Percentiles rank a stretch among this genome's conserved stretches.
These are phyloP conservation scores for Leccinum variicolor DNA, from an alignment of 768 basidiomycete genomes.

Conservation along the genomic window DNA sequence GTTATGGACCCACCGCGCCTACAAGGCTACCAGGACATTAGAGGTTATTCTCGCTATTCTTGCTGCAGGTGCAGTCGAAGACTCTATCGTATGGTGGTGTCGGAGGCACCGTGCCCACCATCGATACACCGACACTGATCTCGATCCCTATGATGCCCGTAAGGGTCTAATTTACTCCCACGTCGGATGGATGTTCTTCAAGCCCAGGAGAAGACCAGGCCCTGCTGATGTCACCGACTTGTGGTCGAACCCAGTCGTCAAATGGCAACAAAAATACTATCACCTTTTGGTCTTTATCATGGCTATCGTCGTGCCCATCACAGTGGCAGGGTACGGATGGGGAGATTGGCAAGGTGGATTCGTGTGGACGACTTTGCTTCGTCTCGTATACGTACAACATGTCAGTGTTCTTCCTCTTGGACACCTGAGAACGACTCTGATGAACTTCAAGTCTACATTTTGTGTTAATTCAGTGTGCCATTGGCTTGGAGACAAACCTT, in stretches of 20 bases:
- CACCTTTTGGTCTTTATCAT: constrained; percentile 59
- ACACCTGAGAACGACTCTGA: not conserved
- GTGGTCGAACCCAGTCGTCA: constrained; percentile 67
- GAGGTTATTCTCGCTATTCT: constrained; percentile 80
- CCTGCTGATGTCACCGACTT: constrained; percentile 84
- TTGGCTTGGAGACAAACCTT: constrained; percentile 87
- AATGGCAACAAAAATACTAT: constrained; percentile 85
- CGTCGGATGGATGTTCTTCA: constrained; percentile 86
- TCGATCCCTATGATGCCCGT: constrained; percentile 90
- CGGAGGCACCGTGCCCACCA: constrained; percentile 94
- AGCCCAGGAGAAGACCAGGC: constrained; percentile 81
- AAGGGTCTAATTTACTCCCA: constrained; percentile 82
- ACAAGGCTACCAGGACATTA: constrained; percentile 81
- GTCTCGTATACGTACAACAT: constrained; percentile 79
- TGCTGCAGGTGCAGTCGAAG: constrained; percentile 88
- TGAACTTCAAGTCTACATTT: constrained; percentile 66
- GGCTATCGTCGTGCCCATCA: constrained; percentile 67
- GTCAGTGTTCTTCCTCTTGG: constrained; percentile 39
- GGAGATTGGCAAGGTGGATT: constrained; percentile 25
- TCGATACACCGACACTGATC: constrained; percentile 91
- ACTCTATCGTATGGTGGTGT: constrained; percentile 97
- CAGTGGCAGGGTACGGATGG: constrained; percentile 17
- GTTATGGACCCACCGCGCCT: constrained; percentile 90
- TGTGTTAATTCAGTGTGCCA: constrained; percentile 93
- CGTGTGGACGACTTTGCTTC: constrained; percentile 39